Conservation (phyloP, 768 basidiomycete genomes). For the Galerina sulciceps region DNA sequence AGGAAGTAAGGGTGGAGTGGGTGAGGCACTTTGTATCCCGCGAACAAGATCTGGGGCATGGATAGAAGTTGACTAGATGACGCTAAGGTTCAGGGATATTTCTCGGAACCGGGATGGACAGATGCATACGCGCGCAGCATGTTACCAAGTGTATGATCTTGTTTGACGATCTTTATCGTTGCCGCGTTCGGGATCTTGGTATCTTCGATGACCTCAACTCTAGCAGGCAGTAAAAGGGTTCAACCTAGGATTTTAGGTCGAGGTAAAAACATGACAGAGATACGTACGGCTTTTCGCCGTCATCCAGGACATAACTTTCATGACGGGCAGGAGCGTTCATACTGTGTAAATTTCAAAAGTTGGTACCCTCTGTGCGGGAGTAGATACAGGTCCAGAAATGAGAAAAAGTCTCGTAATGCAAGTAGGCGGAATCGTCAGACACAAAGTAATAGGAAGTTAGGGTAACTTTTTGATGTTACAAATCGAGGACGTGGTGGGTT, state of each 20-base stretch:
- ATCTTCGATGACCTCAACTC: constrained; percentile 91
- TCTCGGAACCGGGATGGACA: background rate
- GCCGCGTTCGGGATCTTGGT: constrained; percentile 98
- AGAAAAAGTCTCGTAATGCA: constrained; percentile 17
- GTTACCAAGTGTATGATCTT: constrained; percentile 96
- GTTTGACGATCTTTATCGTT: constrained; percentile 92
- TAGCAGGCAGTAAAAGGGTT: constrained; percentile 32
- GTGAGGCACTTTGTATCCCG: constrained; percentile 98
- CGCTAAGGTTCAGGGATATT: background rate
- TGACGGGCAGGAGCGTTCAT: constrained; percentile 97
- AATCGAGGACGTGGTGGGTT: background rate
- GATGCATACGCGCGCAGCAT: constrained; percentile 85
- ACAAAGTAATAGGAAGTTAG: background rate
- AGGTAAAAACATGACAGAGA: constrained; percentile 27
- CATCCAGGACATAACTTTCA: constrained; percentile 89
- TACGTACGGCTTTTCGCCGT: constrained; percentile 90
- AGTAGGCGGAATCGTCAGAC: constrained; percentile 8
- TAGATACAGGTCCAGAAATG: constrained; percentile 19
- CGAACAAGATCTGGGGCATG: constrained; percentile 89
- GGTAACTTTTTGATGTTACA: background rate
- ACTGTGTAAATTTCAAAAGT: constrained; percentile 20
- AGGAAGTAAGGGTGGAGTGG: constrained; percentile 94
- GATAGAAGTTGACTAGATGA: constrained; percentile 80
- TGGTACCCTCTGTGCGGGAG: constrained; percentile 14
- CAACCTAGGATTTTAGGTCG: constrained; percentile 8